Evolutionary conservation across 2,329 filamentous ascomycete species (phyloP), one percentile per base, ranked within the genome.

Genomic region (Fusarium pseudonygamai): DNA sequence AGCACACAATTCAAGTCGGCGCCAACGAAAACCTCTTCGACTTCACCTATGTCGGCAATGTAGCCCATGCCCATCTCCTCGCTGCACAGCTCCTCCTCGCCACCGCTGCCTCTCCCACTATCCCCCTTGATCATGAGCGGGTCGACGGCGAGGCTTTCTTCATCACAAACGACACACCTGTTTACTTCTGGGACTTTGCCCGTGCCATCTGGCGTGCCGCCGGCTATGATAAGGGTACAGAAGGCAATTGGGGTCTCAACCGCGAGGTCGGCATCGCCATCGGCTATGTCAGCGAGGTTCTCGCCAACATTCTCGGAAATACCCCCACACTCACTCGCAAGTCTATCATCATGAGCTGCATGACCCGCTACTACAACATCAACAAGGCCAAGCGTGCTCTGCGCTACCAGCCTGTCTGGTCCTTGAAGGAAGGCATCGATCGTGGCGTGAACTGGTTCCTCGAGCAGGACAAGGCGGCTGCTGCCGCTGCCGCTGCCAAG

Each of bases 101-200:
- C 61, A 91, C 90, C 59, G 77, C 80, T 3, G 83, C 86, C 66
- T 84, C 87, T n/a, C 82, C 85, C 60, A 91, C 89, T 26, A 86
- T 87, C 1, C 91, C 91, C n/a, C 87, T 93, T 42, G 90, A 93
- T 82, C 84, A 90, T 82, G 92, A 94, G 84, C 88, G 87, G 67
- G 90, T 95, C 56, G 93, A 95, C 80, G 96, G 96, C 67, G 92
- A 98, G 81, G 91, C 91, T 57, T 96, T 98, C 85, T 91, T 97
- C 84, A 90, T 98, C 79, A 96, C 94, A 65, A 98, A 98, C 82
- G 93, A 95, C 82, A 87, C 90, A 75, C 96, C 96, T 10, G 87
- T 97, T 26, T 96, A 96, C 81, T 97, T 97, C 83, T 97, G 96
- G 91, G 94, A 97, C 82, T 93, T 97, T 80, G 90, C 93, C 67